Base-by-base conservation (phyloP, 2,329 filamentous ascomycete species). In the Orbilia brochopaga region DNA sequence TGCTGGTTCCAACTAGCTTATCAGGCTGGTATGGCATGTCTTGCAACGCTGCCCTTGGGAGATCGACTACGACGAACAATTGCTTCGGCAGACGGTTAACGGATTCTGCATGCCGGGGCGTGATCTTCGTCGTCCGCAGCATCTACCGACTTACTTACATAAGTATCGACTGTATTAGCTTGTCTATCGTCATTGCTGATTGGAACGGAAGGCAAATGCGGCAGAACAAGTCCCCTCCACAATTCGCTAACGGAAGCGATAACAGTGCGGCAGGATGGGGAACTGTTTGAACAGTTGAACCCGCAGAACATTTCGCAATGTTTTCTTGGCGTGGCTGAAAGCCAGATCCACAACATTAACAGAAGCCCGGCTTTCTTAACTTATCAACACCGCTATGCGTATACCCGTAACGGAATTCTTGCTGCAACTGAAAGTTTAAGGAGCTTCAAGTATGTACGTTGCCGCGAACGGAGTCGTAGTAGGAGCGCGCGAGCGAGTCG, bases 401-500 rank as follows among this genome's bases (percentile, higher is more conserved):
- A 32, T 3, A 32, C 4, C 27, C 8, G 8, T 32, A 32, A 4
- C 27, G 8, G 27, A 3, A 32, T 8, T 32, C 8, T 8, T 32
- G 4, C 27, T 32, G 27, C 27, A 32, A 8, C 17, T 30, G 50
- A 53, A 30, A 30, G 50, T 30, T 53, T 7, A n/a, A 35, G 6
- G 8, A 30, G 13, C n/a, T 24, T 17, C 4, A 27, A 15, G 11
- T 11, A 19, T 23, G 37, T 24, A 27, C 15, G 19, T 21, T 27
- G 13, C 37, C 21, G n/a, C n/a, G n/a, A 19, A 55, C 42, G 27
- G 35, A 5, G 15, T 57, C 15, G 48, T n/a, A n/a, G 66, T 70
- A 70, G 66, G 66, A 70, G 59, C 66, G 66, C 66, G 59, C 66
- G 66, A 70, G 66, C n/a, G n/a, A n/a, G n/a, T n/a, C n/a, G n/a